Evolutionary conservation across 257 asterid species (phyloP).

Genomic region (Solanum raphanifolium): DNA sequence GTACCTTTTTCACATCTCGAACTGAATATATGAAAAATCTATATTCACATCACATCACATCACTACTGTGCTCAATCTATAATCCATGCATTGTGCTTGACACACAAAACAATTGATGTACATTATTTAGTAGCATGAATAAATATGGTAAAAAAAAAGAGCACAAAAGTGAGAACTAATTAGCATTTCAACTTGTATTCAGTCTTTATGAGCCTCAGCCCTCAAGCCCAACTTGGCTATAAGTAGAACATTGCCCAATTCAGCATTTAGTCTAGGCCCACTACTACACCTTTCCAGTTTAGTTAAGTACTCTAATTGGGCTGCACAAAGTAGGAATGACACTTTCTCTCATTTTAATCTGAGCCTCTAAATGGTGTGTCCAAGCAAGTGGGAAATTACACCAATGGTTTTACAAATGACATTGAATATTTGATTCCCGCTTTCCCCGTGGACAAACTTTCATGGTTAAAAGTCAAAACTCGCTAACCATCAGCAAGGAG

Average conservation of each 20-base stretch:
- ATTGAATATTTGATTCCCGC: not conserved
- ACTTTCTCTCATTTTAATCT: not conserved
- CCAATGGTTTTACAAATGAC: not conserved
- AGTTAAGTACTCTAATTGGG: not conserved
- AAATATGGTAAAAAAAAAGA: not conserved
- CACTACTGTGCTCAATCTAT: not conserved
- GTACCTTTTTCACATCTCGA: not conserved
- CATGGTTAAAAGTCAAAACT: not conserved
- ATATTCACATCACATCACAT: not conserved
- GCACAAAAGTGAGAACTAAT: not conserved
- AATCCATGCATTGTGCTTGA: not conserved
- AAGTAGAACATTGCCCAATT: not conserved
- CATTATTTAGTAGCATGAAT: not conserved
- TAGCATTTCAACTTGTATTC: not conserved
- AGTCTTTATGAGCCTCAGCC: not conserved
- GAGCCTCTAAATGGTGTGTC: not conserved
- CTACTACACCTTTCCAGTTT: not conserved
- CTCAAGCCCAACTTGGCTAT: not conserved
- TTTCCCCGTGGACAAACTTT: not conserved
- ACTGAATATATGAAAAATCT: not conserved
- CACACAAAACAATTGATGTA: not conserved
- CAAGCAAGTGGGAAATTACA: not conserved
- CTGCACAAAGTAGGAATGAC: conserved; percentile 1
- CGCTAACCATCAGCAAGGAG: too few species aligned
- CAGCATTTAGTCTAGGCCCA: not conserved